Base-by-base conservation (phyloP, 2,329 filamentous ascomycete species). In the Hymenoscyphus linearis region DNA sequence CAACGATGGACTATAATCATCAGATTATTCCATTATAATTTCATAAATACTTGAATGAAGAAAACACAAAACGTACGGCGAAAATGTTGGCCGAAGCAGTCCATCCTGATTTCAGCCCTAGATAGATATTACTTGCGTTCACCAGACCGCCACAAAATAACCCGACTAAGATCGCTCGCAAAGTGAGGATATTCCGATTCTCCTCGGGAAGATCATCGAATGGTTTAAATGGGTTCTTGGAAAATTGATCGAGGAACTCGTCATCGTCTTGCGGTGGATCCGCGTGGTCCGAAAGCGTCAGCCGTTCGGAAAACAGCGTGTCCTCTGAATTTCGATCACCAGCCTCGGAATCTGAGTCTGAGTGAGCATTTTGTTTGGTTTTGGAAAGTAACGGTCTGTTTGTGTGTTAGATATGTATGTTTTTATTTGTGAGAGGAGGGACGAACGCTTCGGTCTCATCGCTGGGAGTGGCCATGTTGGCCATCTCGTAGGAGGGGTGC, bases 81-180 rank as follows among this genome's bases (percentile, higher is more conserved):
- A 71, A 81, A 76, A 55, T 76, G 76, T 3, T 79, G 76, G 0
- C 75, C 73, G 58, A 81, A 80, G 54, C 54, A 1, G 78, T 81
- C 70, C 79, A 81, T 26, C 80, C 80, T 22, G 79, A 81, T 69
- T 81, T 81, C 62, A 82, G 74, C 60, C 83, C 83, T 27, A 86
- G 78, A 66, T 86, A 86, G 50, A 86, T 76, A 69, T 86, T 86
- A 61, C 82, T 85, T 10, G 83, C 82, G 67, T 85, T 85, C 66
- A 86, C 82, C 9, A 86, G 76, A 16, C 80, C 82, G 54, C 84
- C 84, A 34, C 84, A 79, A 50, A 82, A 68, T 59, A 81, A 78
- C 53, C 84, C 84, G 36, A 83, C 74, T 44, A 84, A 60, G 26
- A 86, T 73, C 16, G 84, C 82, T 52, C 84, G 79, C 36, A 82